Evolutionary conservation across 1,284 basidiomycete genomes (phyloP).

Genomic region (Papiliotrema fonsecae): DNA sequence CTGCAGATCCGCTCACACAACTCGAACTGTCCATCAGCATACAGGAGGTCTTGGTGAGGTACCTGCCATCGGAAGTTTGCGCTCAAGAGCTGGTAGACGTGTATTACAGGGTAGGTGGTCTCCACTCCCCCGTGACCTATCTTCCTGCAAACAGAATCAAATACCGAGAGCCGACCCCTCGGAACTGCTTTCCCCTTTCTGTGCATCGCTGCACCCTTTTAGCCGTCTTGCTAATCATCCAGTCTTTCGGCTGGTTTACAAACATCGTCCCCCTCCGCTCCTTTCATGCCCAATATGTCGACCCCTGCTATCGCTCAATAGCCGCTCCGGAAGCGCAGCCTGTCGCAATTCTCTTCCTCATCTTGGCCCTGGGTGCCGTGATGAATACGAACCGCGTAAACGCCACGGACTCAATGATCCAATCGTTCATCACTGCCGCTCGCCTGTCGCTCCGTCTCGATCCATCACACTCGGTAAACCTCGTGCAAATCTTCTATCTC

Average conservation of each 20-base stretch:
- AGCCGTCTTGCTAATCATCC: too few relatives aligned
- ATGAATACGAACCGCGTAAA: slow-evolving; percentile 23
- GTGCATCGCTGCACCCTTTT: too few relatives aligned
- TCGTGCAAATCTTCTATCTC: slow-evolving; percentile 29
- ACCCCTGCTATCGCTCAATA: slow-evolving; percentile 7
- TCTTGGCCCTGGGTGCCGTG: slow-evolving; percentile 25
- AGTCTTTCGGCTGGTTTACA: slow-evolving; percentile 16
- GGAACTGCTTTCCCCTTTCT: too few relatives aligned
- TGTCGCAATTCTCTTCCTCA: slow-evolving; percentile 27
- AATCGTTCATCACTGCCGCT: slow-evolving; percentile 2
- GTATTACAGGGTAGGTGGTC: slow-evolving; percentile 11
- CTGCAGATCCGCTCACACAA: too few relatives aligned
- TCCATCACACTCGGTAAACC: slow-evolving; percentile 18
- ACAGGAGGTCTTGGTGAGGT: slow-evolving; percentile 8
- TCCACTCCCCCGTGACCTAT: neutral
- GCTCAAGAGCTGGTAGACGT: slow-evolving; percentile 7
- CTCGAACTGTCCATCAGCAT: too few relatives aligned
- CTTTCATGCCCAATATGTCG: slow-evolving; percentile 8
- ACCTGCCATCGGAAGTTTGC: slow-evolving; percentile 9
- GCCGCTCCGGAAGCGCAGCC: slow-evolving; percentile 9
- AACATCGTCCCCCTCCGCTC: slow-evolving; percentile 11
- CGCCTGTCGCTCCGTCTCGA: slow-evolving; percentile 16
- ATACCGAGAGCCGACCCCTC: too few relatives aligned
- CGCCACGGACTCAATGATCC: neutral
- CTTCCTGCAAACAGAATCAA: too few relatives aligned